These are phyloP conservation scores for Salix suchowensis DNA, from an alignment of 345 rosid genomes.

Conservation along the genomic window DNA sequence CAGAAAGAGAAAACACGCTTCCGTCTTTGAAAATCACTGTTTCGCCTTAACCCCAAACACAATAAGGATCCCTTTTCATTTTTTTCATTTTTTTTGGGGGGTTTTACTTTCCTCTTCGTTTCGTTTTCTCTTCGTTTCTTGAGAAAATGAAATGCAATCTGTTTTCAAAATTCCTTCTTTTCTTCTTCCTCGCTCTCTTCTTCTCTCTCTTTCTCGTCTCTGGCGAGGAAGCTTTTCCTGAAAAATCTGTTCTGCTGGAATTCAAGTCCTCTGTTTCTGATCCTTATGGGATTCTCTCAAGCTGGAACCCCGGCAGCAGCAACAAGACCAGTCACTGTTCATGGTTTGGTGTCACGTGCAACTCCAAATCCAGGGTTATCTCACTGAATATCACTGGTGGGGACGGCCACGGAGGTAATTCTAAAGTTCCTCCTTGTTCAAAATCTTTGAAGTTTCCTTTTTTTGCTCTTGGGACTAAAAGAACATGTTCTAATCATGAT, in stretches of 20 bases:
- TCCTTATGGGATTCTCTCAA: slow-evolving; percentile 39
- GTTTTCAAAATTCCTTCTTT: neutral
- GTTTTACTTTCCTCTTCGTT: neutral
- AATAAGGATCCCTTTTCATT: neutral
- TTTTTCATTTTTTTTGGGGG: neutral
- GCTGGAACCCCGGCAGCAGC: slow-evolving; percentile 28
- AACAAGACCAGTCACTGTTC: slow-evolving; percentile 36
- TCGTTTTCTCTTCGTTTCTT: neutral
- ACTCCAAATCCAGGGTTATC: slow-evolving; percentile 35
- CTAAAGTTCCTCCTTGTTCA: slow-evolving; percentile 6
- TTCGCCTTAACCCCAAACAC: too few relatives aligned
- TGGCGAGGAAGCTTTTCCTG: slow-evolving; percentile 1
- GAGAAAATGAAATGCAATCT: slow-evolving; percentile 10
- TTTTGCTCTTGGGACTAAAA: slow-evolving; percentile 12
- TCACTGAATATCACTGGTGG: slow-evolving; percentile 33
- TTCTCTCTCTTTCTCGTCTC: slow-evolving; percentile 14
- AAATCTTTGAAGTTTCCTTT: slow-evolving; percentile 5
- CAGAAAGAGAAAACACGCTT: neutral
- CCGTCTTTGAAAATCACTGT: neutral
- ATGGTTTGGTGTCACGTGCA: slow-evolving; percentile 47
- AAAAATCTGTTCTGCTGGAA: slow-evolving; percentile 27
- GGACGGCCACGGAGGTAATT: slow-evolving; percentile 20
- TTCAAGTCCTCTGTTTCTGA: slow-evolving; percentile 40
- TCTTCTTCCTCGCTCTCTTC: slow-evolving; percentile 11
- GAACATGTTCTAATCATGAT: slow-evolving; percentile 3